These are phyloP conservation scores for Umbelopsis sp. DNA, from an alignment of 192 early-diverging fungal genomes.

Conservation along the genomic window DNA sequence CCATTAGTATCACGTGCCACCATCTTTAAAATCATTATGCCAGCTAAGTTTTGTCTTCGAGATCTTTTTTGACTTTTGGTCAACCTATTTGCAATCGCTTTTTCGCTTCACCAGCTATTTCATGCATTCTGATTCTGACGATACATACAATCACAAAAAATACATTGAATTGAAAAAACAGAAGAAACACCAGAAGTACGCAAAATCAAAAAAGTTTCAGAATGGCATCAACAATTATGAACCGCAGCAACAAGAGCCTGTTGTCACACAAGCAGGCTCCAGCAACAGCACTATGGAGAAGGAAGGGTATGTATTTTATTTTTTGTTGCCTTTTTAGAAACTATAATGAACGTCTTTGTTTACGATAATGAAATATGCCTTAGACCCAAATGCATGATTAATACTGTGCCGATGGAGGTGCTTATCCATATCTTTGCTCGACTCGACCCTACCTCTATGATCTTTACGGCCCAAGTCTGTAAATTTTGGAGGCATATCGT, in stretches of 20 bases:
- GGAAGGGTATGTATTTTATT: not conserved
- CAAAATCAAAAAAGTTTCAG: not conserved
- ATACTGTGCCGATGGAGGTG: slow-evolving; percentile 31
- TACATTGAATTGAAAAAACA: not conserved
- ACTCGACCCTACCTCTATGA: slow-evolving; percentile 31
- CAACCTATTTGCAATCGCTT: not conserved
- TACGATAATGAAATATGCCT: not conserved
- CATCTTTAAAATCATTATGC: too few relatives aligned
- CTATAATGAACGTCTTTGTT: not conserved
- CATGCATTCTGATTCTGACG: slow-evolving; percentile 17
- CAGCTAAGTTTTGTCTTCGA: too few relatives aligned
- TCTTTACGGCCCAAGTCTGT: slow-evolving; percentile 29
- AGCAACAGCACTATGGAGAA: not conserved
- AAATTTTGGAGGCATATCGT: slow-evolving; percentile 36
- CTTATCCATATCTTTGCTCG: slow-evolving; percentile 40
- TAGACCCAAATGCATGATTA: slow-evolving; percentile 9
- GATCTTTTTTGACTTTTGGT: not conserved
- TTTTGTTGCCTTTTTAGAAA: not conserved
- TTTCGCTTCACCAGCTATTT: slow-evolving; percentile 11
- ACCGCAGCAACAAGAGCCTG: not conserved
- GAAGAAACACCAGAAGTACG: not conserved
- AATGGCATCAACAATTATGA: not conserved
- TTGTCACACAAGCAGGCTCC: not conserved
- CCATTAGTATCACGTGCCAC: too few relatives aligned
- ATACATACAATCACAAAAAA: not conserved